Evolutionary conservation across 306 rosid genomes (phyloP).

Genomic region (Quercus agrifolia): DNA sequence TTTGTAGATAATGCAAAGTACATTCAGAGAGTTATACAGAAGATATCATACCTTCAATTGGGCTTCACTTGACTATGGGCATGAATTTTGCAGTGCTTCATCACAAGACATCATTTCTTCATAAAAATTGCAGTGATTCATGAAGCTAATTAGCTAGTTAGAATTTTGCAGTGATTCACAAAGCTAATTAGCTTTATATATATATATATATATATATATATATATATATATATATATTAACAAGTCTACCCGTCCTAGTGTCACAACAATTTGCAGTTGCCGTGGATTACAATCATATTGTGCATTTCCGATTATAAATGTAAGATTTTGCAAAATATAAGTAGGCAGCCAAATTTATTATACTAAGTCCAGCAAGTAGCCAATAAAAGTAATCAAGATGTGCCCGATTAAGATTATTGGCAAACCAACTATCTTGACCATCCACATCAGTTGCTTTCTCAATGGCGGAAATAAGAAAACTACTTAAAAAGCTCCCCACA

Average conservation of each 20-base stretch:
- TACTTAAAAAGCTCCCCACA: constrained; percentile 18
- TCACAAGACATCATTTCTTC: too few relatives aligned
- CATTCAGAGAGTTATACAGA: too few relatives aligned
- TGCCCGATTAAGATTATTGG: constrained; percentile 18
- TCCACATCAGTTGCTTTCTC: constrained; percentile 9
- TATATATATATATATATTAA: neutral
- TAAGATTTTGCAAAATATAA: constrained; percentile 10
- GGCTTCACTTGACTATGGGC: too few relatives aligned
- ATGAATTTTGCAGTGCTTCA: too few relatives aligned
- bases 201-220: neutral
- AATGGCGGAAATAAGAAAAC: constrained; percentile 13
- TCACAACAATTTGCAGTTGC: neutral
- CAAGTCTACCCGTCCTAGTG: neutral
- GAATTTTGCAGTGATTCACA: too few relatives aligned
- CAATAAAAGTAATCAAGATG: constrained; percentile 28
- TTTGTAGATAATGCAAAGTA: too few relatives aligned
- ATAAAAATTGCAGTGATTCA: too few relatives aligned
- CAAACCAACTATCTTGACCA: constrained; percentile 24
- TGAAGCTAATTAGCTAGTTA: too few relatives aligned
- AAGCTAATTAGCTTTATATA: too few relatives aligned
- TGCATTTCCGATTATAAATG: constrained; percentile 5
- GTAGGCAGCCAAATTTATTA: neutral
- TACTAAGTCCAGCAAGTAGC: constrained; percentile 16
- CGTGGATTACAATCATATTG: neutral
- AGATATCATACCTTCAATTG: too few relatives aligned